Base-by-base conservation (phyloP, 352 stramenopile genomes). In the Phytopythium kandeliae region DNA sequence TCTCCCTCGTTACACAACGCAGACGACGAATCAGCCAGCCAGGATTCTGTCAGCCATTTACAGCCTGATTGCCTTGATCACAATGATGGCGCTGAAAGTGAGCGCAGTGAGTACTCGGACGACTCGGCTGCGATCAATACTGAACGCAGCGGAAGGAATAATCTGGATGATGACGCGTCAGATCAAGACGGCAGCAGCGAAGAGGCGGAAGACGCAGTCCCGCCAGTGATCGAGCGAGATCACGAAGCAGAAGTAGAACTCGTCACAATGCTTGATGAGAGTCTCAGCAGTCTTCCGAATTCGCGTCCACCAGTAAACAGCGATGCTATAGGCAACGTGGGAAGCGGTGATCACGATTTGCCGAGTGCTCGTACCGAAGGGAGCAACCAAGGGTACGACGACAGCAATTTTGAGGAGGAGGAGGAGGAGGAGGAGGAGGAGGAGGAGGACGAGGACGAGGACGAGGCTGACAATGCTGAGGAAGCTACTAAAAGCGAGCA, bases 251-350 rank as follows among this genome's bases (percentile, higher is more conserved):
- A 54, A 24, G 47, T 65, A 15, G 78, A 86, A 21, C 66, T 89
- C 7, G 69, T 86, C 19, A 54, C 58, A 30, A 74, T 89, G 16
- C 60, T 86, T 6, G 78, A 89, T 19, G 78, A 89, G 28, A 86
- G 67, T 53, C 38, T 83, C 10, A 67, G 49, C 25, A 61, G 69
- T 19, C 67, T 72, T 33, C 21, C 47, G 5, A 36, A 17, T 17
- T 7, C 44, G 4, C 47, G 11, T 7, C 24, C 47, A 25, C 34
- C 2, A 8, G 0, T 53, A 9, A 44, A 3, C 16, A 21, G 35
- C 8, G 11, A 16, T 5, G 21, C 26, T 16, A 4, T 22, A 13
- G 41, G 21, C 33, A 53, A 7, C 7, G 4, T 31, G 28, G 9
- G 28, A 9, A 31, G 28, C 15, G 25, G 4, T 22, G 17, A 45